Percentiles rank a stretch among this genome's conserved stretches.
phyloP scores from a whole-genome alignment of 2,329 filamentous ascomycete species.

The Lachnellula cervina region DNA sequence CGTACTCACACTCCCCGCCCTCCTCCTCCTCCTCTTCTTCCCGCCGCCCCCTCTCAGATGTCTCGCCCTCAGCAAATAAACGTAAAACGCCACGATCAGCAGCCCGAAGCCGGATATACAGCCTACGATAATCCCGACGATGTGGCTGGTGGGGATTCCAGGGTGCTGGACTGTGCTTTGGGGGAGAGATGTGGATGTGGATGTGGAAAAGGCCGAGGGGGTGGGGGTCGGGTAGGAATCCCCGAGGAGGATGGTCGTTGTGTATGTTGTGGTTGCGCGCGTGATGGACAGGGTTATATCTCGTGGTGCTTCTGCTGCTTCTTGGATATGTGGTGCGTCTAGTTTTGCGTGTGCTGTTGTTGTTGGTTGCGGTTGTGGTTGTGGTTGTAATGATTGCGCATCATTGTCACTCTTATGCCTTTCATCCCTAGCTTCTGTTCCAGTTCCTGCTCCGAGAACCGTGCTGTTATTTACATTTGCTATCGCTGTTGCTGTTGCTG shows the following conservation, averaged over 20 bases:
- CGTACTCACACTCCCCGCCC: neutral
- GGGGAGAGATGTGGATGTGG: neutral
- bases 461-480: neutral
- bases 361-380: neutral
- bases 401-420: too few relatives aligned
- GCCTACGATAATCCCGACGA: constrained; percentile 20
- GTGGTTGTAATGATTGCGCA: neutral
- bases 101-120: constrained; percentile 5
- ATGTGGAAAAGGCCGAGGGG: neutral
- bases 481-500: too few relatives aligned
- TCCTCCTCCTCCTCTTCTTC: constrained; percentile 1
- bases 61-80: constrained; percentile 16
- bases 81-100: constrained; percentile 16
- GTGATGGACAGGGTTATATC: constrained; percentile 8
- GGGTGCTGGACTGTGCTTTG: neutral
- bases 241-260: constrained; percentile 6
- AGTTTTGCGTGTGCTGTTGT: neutral
- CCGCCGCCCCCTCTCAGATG: constrained; percentile 2
- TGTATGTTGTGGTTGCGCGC: constrained; percentile 7
- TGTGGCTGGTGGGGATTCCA: constrained; percentile 8
- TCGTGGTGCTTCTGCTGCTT: neutral
- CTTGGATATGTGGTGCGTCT: neutral
- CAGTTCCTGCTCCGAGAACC: neutral
- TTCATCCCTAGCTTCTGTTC: neutral
- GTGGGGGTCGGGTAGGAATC: constrained; percentile 1